Evolutionary conservation across 257 asterid species (phyloP), one percentile per base, ranked within the genome.

Genomic region (Voacanga thouarsii): DNA sequence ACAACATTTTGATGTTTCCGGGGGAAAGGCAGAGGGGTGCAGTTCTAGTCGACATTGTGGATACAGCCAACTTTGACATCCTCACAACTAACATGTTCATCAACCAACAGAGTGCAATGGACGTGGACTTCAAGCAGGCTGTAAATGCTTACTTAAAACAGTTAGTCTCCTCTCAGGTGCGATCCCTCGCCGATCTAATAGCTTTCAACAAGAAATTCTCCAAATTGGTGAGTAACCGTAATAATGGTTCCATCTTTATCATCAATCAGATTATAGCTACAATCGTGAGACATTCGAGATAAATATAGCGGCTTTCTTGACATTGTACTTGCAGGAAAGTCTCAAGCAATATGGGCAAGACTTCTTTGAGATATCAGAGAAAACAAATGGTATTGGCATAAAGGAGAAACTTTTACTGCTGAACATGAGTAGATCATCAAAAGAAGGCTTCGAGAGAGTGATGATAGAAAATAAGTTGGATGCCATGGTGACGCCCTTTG

Each of bases 121-220:
- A 60, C 41, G 89, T 81, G 28, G 89, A 88, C 49, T 82, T 88
- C 82, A 85, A 88, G 71, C 72, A 69, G 9, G 84, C 84, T 5
- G n/a, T 88, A 33, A 86, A 85, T 75, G 45, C 71, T 51, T 88
- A 88, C 83, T 61, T 88, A 6, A 75, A 82, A 50, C 78, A 76
- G n/a, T 83, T 88, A 33, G 49, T 78, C 44, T 65, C 72, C 77
- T 88, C 89, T 51, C 84, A 86, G 0, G 89, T 86, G 69, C 76
- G 90, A 50, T 83, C 92, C 12, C 76, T 88, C 72, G 79, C 83
- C 26, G 86, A 83, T 10, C 30, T 80, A 12, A 86, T 88, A 28
- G 83, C 82, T 69, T 85, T 88, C 83, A 86, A 86, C 75, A 24
- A 85, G 26, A 71, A 82, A 30, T 75, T 68, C 74, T 59, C 88